These are phyloP conservation scores for Jamesozyma jinghongensis DNA, from an alignment of 805 yeast genomes.

Conservation along the genomic window DNA sequence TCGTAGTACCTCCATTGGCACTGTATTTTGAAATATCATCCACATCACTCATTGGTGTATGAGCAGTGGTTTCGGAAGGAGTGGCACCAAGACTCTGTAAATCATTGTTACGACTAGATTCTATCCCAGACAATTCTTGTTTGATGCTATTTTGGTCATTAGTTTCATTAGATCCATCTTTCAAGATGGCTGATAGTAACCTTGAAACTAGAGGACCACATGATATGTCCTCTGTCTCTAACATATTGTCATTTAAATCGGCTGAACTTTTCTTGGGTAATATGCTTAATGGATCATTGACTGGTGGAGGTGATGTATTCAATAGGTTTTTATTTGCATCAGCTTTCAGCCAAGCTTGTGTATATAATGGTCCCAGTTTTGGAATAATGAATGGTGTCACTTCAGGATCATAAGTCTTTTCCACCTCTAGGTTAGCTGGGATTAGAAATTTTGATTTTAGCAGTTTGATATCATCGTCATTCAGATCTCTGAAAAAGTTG, in stretches of 20 bases:
- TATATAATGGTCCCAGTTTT: constrained; percentile 72
- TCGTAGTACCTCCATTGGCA: constrained; percentile 18
- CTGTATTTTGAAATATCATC: constrained; percentile 7
- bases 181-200: constrained; percentile 66
- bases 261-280: constrained; percentile 54
- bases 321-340: constrained; percentile 44
- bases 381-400: constrained; percentile 74
- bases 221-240: constrained; percentile 68
- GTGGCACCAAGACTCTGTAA: constrained; percentile 13
- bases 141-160: constrained; percentile 7
- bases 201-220: constrained; percentile 90
- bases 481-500: constrained; percentile 66
- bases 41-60: constrained; percentile 17
- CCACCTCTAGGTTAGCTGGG: constrained; percentile 36
- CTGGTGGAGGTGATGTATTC: constrained; percentile 37
- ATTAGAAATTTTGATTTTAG: constrained; percentile 52
- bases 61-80: constrained; percentile 12
- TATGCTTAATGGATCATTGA: constrained; percentile 34
- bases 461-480: constrained; percentile 74
- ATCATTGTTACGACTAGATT: constrained; percentile 4
- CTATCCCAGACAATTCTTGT: constrained; percentile 19
- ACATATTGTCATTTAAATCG: constrained; percentile 41
- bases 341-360: constrained; percentile 80
- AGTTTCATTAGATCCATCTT: constrained; percentile 12
- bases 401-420: constrained; percentile 49